phyloP scores from a whole-genome alignment of 768 basidiomycete species.

The Leccinellum luteum region DNA sequence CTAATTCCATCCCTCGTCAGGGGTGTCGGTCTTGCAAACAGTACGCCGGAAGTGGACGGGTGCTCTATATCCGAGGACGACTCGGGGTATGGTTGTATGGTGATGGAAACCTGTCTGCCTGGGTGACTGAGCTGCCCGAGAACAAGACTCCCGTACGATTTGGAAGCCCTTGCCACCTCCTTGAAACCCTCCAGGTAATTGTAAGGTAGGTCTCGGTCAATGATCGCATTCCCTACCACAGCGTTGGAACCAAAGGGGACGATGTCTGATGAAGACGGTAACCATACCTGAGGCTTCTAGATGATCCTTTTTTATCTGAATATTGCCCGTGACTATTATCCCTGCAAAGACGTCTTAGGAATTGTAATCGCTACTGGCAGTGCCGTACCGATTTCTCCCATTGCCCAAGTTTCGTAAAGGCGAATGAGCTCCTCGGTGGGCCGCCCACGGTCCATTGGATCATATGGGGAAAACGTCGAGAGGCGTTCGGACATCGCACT shows the following conservation, averaged over 20 bases:
- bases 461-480: slow-evolving; percentile 31
- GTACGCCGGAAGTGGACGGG: slow-evolving; percentile 31
- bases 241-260: background rate
- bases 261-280: background rate
- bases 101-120: slow-evolving; percentile 34
- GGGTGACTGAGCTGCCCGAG: slow-evolving; percentile 35
- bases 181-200: slow-evolving; percentile 22
- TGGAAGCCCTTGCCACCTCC: slow-evolving; percentile 30
- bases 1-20: slow-evolving; percentile 48
- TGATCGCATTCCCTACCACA: slow-evolving; percentile 30
- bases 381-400: slow-evolving; percentile 28
- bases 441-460: slow-evolving; percentile 29
- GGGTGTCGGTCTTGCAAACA: slow-evolving; percentile 32
- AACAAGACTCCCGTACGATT: slow-evolving; percentile 29
- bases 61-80: slow-evolving; percentile 35
- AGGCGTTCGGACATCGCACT: slow-evolving; percentile 37
- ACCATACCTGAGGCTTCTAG: slow-evolving; percentile 33
- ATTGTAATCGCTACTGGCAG: background rate
- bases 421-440: slow-evolving; percentile 35
- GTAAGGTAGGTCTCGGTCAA: slow-evolving; percentile 27
- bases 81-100: slow-evolving; percentile 35
- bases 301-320: slow-evolving; percentile 35
- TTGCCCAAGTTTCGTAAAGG: slow-evolving; percentile 35
- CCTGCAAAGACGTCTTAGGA: slow-evolving; percentile 20
- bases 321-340: slow-evolving; percentile 33